A percentile compares a stretch with the other conserved stretches of the same genome.
These are phyloP conservation scores for Colletotrichum sp. DNA, from an alignment of 2,329 filamentous ascomycete species.

Conservation along the genomic window DNA sequence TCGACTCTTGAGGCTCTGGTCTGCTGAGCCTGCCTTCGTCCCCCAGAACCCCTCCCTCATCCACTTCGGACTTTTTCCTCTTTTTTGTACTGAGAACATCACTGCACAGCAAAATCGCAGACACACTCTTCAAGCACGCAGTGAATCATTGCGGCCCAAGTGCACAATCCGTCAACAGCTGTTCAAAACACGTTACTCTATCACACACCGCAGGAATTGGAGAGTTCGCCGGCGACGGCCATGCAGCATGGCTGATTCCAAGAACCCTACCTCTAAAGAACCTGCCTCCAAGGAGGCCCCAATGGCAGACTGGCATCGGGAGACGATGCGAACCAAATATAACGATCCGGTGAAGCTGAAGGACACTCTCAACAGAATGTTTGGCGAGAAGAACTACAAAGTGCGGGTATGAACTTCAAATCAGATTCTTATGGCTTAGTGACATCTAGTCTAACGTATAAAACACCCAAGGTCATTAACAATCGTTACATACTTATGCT, in stretches of 20 bases:
- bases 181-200: not conserved
- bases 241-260: not conserved
- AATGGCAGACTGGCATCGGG: not conserved
- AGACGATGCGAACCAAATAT: not conserved
- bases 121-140: not conserved
- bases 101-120: not conserved
- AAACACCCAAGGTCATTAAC: not conserved
- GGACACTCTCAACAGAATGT: not conserved
- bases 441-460: not conserved
- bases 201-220: too few relatives aligned
- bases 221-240: too few relatives aligned
- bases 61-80: not conserved
- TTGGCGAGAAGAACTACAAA: not conserved
- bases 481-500: not conserved
- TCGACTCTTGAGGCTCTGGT: not conserved
- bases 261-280: not conserved
- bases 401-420: not conserved
- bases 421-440: not conserved
- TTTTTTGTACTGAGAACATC: not conserved
- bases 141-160: not conserved
- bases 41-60: not conserved
- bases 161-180: not conserved
- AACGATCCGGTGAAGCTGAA: not conserved
- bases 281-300: not conserved
- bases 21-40: not conserved